These are phyloP conservation scores for Coelastrella sp. DNA, from an alignment of 139 green algal genomes.

Conservation along the genomic window DNA sequence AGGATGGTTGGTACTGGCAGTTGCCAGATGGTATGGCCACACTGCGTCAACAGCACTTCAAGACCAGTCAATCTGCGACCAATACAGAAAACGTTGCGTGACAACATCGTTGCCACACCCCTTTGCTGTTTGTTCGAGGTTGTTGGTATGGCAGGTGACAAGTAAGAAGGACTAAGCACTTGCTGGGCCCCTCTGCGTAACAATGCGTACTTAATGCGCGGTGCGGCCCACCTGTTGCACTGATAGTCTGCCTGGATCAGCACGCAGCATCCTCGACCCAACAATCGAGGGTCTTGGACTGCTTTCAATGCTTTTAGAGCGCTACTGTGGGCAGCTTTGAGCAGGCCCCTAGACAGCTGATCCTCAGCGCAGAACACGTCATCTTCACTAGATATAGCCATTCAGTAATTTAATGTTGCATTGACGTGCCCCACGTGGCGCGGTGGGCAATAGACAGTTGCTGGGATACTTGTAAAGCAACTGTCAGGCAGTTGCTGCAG, in stretches of 20 bases:
- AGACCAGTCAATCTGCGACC: slow-evolving; percentile 26
- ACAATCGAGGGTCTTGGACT: not conserved
- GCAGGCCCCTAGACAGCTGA: not conserved
- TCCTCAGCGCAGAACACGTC: not conserved
- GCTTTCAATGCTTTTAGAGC: not conserved
- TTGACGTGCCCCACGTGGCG: too few species aligned
- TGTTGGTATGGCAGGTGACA: too few species aligned
- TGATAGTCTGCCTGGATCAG: slow-evolving; percentile 31
- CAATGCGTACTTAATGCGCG: too few species aligned
- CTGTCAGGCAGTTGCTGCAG: not conserved
- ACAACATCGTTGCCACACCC: too few species aligned
- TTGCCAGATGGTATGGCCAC: not conserved
- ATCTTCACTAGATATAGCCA: not conserved
- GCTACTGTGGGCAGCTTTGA: not conserved
- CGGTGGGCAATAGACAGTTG: too few species aligned
- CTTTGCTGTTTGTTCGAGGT: too few species aligned
- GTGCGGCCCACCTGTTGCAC: not conserved
- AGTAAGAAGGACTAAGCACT: too few species aligned
- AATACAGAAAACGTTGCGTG: not conserved
- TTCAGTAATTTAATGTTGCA: too few species aligned
- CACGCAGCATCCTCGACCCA: not conserved
- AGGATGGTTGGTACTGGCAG: not conserved
- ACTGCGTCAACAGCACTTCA: not conserved
- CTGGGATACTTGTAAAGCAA: not conserved
- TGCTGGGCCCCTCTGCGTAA: too few species aligned